A percentile compares a stretch with the other conserved stretches of the same genome.
Evolutionary conservation across 2,329 filamentous ascomycete species (phyloP).

Genomic region (Trichophyton simii): DNA sequence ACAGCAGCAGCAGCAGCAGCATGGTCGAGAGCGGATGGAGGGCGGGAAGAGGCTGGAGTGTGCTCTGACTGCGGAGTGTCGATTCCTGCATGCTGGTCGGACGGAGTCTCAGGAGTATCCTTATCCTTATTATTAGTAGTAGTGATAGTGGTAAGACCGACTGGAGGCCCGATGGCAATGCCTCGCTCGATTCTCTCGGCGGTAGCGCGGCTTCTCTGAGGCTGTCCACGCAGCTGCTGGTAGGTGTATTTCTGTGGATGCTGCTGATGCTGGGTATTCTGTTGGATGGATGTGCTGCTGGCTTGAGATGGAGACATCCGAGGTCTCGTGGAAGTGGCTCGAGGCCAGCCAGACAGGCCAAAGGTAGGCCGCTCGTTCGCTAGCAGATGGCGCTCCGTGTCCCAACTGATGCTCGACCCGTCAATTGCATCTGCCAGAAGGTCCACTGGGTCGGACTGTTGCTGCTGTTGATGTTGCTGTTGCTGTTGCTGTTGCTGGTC

Average conservation of each 20-base stretch:
- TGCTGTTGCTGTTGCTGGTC: too few relatives aligned
- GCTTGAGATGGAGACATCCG: not conserved
- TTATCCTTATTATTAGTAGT: too few relatives aligned
- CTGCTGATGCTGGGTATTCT: not conserved
- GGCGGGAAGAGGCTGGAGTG: not conserved
- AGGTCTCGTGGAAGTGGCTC: too few relatives aligned
- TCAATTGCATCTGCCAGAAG: slow-evolving; percentile 2
- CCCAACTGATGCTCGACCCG: slow-evolving; percentile 14
- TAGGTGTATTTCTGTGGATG: not conserved
- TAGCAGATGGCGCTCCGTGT: slow-evolving; percentile 11
- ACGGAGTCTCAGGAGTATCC: not conserved
- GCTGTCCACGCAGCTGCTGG: not conserved
- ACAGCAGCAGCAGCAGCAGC: too few relatives aligned
- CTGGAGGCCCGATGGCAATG: not conserved
- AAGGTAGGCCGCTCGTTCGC: not conserved
- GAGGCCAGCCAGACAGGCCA: too few relatives aligned
- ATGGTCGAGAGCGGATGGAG: not conserved
- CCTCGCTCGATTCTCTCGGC: not conserved
- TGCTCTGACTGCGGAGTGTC: not conserved
- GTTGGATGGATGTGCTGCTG: not conserved
- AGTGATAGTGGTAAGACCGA: not conserved
- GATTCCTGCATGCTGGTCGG: not conserved
- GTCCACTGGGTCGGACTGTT: not conserved
- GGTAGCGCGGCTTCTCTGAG: not conserved
- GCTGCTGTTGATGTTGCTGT: too few relatives aligned